Evolutionary conservation across 805 yeast genomes (phyloP).

Genomic region (Brettanomyces custersianus): DNA sequence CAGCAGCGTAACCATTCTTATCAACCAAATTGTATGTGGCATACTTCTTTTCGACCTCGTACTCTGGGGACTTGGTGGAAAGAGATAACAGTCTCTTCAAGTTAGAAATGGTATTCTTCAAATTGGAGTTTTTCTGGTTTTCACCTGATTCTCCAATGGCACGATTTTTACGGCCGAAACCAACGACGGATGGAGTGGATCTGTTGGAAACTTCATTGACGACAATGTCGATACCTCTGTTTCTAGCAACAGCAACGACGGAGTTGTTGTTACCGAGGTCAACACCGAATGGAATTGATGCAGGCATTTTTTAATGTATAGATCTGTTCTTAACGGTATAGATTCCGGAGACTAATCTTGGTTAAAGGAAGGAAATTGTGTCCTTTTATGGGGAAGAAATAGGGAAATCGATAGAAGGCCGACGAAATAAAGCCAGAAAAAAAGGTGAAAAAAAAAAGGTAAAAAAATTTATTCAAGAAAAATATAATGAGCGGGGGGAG

Average conservation of each 20-base stretch:
- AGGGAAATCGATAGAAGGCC: neutral
- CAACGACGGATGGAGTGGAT: constrained; percentile 82
- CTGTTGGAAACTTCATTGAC: constrained; percentile 99
- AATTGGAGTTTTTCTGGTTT: constrained; percentile 92
- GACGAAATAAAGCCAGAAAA: no score
- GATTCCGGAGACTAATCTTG: no score
- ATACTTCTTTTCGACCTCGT: constrained; percentile 63
- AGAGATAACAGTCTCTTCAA: constrained; percentile 89
- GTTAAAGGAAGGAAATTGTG: no score
- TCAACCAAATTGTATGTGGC: constrained; percentile 66
- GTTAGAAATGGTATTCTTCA: constrained; percentile 93
- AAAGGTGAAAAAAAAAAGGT: neutral
- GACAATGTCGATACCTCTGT: constrained; percentile 96
- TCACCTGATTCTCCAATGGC: constrained; percentile 93
- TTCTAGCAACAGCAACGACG: constrained; percentile 93
- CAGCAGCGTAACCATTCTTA: constrained; percentile 68
- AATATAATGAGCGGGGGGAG: no score
- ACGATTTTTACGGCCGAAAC: constrained; percentile 85
- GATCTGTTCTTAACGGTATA: no score
- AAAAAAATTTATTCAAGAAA: neutral
- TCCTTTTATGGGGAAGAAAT: neutral
- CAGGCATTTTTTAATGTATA: constrained; percentile 51
- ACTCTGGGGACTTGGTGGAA: constrained; percentile 64
- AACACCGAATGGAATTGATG: constrained; percentile 93
- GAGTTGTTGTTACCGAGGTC: constrained; percentile 95